Base-by-base conservation (phyloP, 2,329 filamentous ascomycete species). In the Fusarium fracticaudum region DNA sequence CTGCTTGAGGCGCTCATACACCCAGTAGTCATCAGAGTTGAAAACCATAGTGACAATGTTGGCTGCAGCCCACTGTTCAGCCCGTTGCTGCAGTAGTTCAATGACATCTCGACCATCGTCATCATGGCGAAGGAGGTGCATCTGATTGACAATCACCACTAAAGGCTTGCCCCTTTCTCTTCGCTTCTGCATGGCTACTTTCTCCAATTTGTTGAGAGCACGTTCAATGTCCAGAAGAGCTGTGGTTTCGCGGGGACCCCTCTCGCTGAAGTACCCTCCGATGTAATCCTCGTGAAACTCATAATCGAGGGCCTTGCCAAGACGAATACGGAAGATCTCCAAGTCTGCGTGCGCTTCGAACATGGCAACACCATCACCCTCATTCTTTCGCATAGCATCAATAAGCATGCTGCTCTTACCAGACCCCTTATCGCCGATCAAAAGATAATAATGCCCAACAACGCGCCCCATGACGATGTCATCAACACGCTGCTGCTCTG, bases 271-370 rank as follows among this genome's bases (percentile, higher is more conserved):
- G 69, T 99, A 93, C 11, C 94, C 94, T 50, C 96, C 96, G 71
- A 99, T 98, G 79, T 97, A 98, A 85, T 99, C 96, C 84, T 98
- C 96, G 80, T 98, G 94, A 78, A 93, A 99, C 80, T 99, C 96
- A 81, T 95, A 99, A 81, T 99, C 95, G 45, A 99, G 87, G 5
- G 95, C 94, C 81, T 98, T 98, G 33, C 96, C 96, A 8, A 99
- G 88, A 9, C 96, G 90, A 48, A 98, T 93, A 24, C 96, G 93
- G 81, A 99, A 97, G 67, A 99, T 97, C 79, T 99, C 96, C 3
- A 95, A 89, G 81, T 99, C 95, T 10, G 95, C 93, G 82, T 99
- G 96, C 2, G 96, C 95, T 83, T 99, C 96, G 79, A 98, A 94
- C 94, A 99, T 98, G 75, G 95, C 93, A 50, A 96, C 92, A 29